Evolutionary conservation across 2,329 filamentous ascomycete genomes (phyloP).

Genomic region (Scedosporium dehoogii): DNA sequence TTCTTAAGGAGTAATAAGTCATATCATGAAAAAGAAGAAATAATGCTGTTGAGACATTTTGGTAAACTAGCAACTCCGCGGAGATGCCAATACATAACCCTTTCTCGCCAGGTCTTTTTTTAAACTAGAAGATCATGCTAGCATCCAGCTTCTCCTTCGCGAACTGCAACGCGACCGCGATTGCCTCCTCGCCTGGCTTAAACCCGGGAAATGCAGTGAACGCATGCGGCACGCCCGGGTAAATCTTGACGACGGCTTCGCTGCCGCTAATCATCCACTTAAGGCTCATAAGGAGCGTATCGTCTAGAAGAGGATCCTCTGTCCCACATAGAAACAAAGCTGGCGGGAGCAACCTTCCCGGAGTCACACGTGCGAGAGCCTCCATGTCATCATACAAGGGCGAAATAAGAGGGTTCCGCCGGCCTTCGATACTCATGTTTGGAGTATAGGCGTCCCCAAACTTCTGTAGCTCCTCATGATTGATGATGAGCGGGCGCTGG

Average conservation of each 20-base stretch:
- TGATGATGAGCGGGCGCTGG: constrained; percentile 25
- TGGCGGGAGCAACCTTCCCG: constrained; percentile 30
- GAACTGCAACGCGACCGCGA: constrained; percentile 9
- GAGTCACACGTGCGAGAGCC: background rate
- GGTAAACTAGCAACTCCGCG: too few relatives aligned
- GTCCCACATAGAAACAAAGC: constrained; percentile 46
- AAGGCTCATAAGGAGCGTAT: constrained; percentile 37
- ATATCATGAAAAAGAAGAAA: too few relatives aligned
- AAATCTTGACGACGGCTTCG: constrained; percentile 36
- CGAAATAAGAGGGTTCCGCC: background rate
- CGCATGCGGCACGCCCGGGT: constrained; percentile 42
- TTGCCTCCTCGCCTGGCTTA: constrained; percentile 9
- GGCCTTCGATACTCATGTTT: background rate
- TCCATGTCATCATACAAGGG: background rate
- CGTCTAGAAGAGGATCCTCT: constrained; percentile 27
- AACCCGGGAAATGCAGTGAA: constrained; percentile 22
- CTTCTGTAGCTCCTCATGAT: constrained; percentile 30
- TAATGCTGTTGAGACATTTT: too few relatives aligned
- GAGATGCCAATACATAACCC: too few relatives aligned
- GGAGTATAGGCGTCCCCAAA: constrained; percentile 22
- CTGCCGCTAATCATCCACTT: constrained; percentile 32
- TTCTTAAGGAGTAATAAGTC: too few relatives aligned
- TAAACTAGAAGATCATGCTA: background rate
- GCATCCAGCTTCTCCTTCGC: constrained; percentile 10
- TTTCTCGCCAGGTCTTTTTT: too few relatives aligned